Conservation (phyloP, 768 basidiomycete species). For the Auricularia auricula-judae region DNA sequence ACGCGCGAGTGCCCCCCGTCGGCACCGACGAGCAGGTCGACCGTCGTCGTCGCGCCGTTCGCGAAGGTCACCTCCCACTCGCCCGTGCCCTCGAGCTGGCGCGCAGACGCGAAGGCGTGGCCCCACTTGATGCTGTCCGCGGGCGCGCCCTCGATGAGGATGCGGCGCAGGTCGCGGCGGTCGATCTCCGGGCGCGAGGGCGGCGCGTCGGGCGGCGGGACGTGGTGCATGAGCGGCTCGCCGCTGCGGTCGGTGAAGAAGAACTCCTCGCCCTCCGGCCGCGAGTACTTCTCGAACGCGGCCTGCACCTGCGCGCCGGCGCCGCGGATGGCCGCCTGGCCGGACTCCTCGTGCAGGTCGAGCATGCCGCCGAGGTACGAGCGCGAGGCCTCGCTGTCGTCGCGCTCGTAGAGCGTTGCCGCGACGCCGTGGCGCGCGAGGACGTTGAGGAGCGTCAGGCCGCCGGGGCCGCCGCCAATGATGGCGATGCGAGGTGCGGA, state of each 20-base stretch:
- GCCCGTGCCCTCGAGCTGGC: background rate
- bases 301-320: conserved; percentile 10
- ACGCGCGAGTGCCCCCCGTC: conserved; percentile 31
- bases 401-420: conserved; percentile 15
- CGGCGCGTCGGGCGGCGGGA: background rate
- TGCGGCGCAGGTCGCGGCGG: background rate
- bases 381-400: conserved; percentile 3
- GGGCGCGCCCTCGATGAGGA: background rate
- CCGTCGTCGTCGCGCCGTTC: background rate
- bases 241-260: conserved; percentile 10
- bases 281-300: conserved; percentile 11
- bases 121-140: background rate
- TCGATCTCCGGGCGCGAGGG: background rate
- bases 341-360: conserved; percentile 19
- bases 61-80: background rate
- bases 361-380: conserved; percentile 17
- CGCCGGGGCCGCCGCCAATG: conserved; percentile 19
- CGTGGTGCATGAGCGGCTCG: background rate
- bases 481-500: conserved; percentile 9
- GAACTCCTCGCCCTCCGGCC: conserved; percentile 14
- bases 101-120: background rate
- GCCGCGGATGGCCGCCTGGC: conserved; percentile 13
- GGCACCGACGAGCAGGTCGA: conserved; percentile 24
- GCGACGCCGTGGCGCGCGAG: conserved; percentile 14
- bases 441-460: conserved; percentile 17